Percentiles rank a stretch among this genome's conserved stretches.
Conservation (phyloP, 441 rosid genomes). For the Metrosideros polymorpha region DNA sequence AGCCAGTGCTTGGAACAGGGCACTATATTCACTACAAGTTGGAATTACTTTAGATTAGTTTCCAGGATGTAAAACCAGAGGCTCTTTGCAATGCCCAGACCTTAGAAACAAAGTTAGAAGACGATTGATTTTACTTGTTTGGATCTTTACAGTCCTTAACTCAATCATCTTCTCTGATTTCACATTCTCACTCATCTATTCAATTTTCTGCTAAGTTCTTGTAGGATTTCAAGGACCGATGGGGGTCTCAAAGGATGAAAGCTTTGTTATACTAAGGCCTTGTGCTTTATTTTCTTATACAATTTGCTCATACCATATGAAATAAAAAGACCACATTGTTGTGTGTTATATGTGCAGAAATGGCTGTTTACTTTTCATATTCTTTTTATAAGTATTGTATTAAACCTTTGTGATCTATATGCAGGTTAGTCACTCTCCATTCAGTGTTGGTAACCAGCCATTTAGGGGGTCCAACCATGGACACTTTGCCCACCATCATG, state of each 20-base stretch:
- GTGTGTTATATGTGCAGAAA: background rate
- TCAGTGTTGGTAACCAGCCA: background rate
- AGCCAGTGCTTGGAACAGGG: background rate
- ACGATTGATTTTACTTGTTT: background rate
- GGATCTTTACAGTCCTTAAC: background rate
- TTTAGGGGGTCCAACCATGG: background rate
- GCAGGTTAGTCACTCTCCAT: constrained; percentile 17
- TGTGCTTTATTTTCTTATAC: background rate
- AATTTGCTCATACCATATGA: background rate
- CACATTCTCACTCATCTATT: background rate
- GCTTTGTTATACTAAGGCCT: background rate
- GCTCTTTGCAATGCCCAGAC: background rate
- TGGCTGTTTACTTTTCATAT: background rate
- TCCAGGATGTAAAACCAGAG: background rate
- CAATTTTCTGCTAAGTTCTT: background rate
- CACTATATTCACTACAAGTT: background rate
- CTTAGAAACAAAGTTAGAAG: background rate
- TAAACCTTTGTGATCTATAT: background rate
- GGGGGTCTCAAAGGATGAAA: background rate
- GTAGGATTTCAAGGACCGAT: background rate
- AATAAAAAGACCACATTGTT: background rate
- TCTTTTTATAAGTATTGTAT: background rate
- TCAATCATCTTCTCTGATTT: background rate
- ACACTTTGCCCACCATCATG: background rate
- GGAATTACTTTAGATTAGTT: background rate